Evolutionary conservation across 306 rosid genomes (phyloP).

Genomic region (Purshia tridentata): DNA sequence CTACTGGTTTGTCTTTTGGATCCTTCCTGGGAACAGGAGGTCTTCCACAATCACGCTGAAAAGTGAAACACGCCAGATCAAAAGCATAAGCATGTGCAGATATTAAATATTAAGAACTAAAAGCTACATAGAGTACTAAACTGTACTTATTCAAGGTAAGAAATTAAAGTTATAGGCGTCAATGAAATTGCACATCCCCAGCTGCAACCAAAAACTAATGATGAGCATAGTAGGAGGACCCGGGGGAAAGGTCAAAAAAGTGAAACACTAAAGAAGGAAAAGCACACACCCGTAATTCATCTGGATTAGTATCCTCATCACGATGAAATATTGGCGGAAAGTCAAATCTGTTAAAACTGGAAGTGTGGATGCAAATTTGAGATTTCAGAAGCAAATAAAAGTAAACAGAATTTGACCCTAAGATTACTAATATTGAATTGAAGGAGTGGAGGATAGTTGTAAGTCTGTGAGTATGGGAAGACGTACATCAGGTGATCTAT

Average conservation of each 20-base stretch:
- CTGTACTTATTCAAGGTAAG: conserved; percentile 11
- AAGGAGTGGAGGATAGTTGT: conserved; percentile 6
- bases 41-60: conserved; percentile 87
- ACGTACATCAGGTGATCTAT: conserved; percentile 92
- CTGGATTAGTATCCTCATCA: conserved; percentile 66
- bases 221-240: neutral
- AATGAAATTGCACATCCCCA: neutral
- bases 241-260: neutral
- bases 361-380: conserved; percentile 35
- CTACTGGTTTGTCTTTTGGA: conserved; percentile 81
- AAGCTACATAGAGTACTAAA: neutral
- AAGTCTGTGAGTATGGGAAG: conserved; percentile 3
- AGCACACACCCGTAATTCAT: conserved; percentile 81
- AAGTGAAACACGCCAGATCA: conserved; percentile 25
- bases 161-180: neutral
- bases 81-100: conserved; percentile 12
- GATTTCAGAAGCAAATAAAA: conserved; percentile 20
- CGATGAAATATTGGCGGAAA: conserved; percentile 84
- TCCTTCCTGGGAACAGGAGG: conserved; percentile 91
- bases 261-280: conserved; percentile 25
- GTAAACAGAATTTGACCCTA: conserved; percentile 20
- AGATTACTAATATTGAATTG: conserved; percentile 12
- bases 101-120: neutral
- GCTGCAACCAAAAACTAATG: conserved; percentile 8
- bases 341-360: conserved; percentile 90